Base-by-base conservation (phyloP, 2,329 filamentous ascomycete species). In the Cladophialophora yegresii region DNA sequence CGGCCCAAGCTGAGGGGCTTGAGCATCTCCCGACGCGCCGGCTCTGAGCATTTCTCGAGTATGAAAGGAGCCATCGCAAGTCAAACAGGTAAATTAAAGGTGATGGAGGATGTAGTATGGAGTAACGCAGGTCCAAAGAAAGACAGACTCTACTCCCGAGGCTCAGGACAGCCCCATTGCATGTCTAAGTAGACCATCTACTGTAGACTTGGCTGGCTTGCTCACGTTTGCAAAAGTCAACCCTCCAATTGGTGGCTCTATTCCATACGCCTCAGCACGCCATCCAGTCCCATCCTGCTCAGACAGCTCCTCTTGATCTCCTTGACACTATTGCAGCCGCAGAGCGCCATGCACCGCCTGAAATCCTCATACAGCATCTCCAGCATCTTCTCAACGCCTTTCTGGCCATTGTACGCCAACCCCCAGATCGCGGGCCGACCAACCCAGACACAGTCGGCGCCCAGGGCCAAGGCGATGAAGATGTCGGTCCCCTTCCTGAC, bases 401-500 rank as follows among this genome's bases (percentile, higher is more conserved):
- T 58, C 49, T 72, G 67, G 6, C 71, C 71, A 32, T 66, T 64
- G 51, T 72, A 71, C 49, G 69, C 70, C 36, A 84, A 73, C 0
- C 80, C 82, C 82, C 81, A 84, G 20, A 84, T 74, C 8, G 78
- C 74, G 5, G 79, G 77, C 26, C 82, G 70, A 0, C 82, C 82
- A 3, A 82, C 74, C 79, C 75, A 84, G 64, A 75, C 80, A 71
- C 75, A 82, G 50, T 81, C 75, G 0, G 82, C 82, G 1, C 82
- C 82, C 4, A 85, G 71, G 3, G 81, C 80, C 2, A 84, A 72
- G 0, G 84, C 84, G 69, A 86, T 86, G 73, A 87, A 82, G 10
- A 85, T 78, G 71, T 87, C 84, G 0, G 79, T 82, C 0, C 83
- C 85, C 8, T 80, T 78, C 45, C 84, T 72, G 28, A 87, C 80